A percentile compares a stretch with the other conserved stretches of the same genome.
Evolutionary conservation across 768 basidiomycete species (phyloP).

Genomic region (Xerocomellus intermedius): DNA sequence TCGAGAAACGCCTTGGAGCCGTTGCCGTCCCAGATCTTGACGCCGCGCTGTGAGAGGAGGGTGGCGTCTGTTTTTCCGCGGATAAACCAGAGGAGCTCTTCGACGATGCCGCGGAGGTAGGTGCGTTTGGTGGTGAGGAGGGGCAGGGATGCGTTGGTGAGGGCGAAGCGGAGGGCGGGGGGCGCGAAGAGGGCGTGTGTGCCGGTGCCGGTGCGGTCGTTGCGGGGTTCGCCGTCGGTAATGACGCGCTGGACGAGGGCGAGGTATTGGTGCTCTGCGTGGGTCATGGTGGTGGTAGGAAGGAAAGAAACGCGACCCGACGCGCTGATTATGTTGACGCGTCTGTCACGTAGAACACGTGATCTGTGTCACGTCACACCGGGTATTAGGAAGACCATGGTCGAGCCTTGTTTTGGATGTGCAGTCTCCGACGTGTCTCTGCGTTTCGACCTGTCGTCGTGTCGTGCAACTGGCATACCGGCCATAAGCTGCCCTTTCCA

Average conservation of each 20-base stretch:
- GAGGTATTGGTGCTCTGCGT: constrained; percentile 92
- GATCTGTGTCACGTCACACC: constrained; percentile 18
- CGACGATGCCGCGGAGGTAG: constrained; percentile 86
- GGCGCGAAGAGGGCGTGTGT: constrained; percentile 93
- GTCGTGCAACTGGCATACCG: constrained; percentile 1
- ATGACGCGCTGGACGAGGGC: constrained; percentile 76
- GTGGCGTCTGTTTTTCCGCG: constrained; percentile 80
- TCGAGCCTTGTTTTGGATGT: too few species aligned
- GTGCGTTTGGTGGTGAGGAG: constrained; percentile 95
- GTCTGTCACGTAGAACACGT: constrained; percentile 9
- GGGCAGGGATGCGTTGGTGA: constrained; percentile 72
- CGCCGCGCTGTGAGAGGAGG: constrained; percentile 71
- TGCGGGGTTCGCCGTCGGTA: constrained; percentile 69
- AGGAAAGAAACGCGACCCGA: constrained; percentile 3
- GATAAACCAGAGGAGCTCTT: constrained; percentile 95
- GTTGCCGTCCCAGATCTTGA: constrained; percentile 99
- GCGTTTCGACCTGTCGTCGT: neutral
- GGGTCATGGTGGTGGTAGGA: constrained; percentile 30
- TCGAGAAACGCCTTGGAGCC: constrained; percentile 87
- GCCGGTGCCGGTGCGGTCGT: constrained; percentile 94
- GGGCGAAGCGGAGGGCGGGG: constrained; percentile 84
- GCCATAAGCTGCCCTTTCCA: neutral
- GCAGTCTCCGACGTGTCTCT: constrained; percentile 8
- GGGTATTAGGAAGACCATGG: too few species aligned
- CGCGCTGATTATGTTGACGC: constrained; percentile 8